Evolutionary conservation across 495 filamentous ascomycete genomes (phyloP).

Genomic region (Penicillium subrubescens): DNA sequence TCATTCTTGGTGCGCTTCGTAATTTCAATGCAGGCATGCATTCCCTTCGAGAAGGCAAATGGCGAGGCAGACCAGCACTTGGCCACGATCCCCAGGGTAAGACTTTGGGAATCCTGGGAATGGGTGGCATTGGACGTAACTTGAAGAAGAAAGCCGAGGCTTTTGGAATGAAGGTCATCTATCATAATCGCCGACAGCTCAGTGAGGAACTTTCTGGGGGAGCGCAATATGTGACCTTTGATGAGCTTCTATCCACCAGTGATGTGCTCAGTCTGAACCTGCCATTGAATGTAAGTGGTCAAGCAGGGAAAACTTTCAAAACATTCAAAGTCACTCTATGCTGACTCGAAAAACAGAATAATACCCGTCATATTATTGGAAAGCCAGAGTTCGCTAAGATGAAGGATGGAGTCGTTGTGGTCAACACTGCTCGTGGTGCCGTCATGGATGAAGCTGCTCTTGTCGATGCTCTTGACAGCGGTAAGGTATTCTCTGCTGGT

Average conservation of each 20-base stretch:
- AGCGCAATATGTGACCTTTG: constrained; percentile 69
- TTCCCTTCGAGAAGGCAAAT: constrained; percentile 61
- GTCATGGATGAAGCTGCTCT: constrained; percentile 74
- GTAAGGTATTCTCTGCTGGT: constrained; percentile 62
- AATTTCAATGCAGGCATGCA: constrained; percentile 67
- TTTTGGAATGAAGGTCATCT: constrained; percentile 69
- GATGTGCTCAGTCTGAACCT: constrained; percentile 79
- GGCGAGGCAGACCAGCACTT: constrained; percentile 52
- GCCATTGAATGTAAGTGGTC: constrained; percentile 66
- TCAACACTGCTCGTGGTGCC: constrained; percentile 71
- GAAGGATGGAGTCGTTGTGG: constrained; percentile 70
- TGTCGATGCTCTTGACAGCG: constrained; percentile 61
- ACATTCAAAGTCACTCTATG: neutral
- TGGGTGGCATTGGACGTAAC: constrained; percentile 82
- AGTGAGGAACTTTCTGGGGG: constrained; percentile 57
- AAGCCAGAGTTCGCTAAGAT: constrained; percentile 63
- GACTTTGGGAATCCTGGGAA: constrained; percentile 74
- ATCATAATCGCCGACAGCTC: constrained; percentile 64
- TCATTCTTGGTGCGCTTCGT: constrained; percentile 76
- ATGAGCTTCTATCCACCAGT: constrained; percentile 62
- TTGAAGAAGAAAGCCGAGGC: constrained; percentile 56
- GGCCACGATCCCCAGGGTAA: constrained; percentile 68
- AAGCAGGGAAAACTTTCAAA: neutral
- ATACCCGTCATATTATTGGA: constrained; percentile 68
- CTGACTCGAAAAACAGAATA: constrained; percentile 42